These are phyloP conservation scores for Globisporangium nagaii DNA, from an alignment of 352 stramenopile genomes.

Conservation along the genomic window DNA sequence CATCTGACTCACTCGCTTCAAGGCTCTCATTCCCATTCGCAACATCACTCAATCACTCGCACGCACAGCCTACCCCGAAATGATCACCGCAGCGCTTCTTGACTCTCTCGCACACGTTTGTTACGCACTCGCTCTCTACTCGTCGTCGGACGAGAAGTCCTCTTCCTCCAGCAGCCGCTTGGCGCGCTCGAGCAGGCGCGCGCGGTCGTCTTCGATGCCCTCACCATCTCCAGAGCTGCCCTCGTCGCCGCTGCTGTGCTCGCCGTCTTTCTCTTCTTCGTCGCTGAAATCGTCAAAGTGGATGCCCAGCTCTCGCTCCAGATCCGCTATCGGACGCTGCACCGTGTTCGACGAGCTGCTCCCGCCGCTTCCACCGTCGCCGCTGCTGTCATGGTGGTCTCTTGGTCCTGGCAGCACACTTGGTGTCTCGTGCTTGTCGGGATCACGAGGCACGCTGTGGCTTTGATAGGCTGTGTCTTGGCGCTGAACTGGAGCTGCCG, in stretches of 20 bases:
- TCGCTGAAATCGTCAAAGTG: slow-evolving; percentile 58
- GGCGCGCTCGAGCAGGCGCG: slow-evolving; percentile 36
- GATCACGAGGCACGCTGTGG: neutral
- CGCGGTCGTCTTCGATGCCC: slow-evolving; percentile 46
- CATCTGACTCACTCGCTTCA: neutral
- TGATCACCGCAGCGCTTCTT: too few relatives aligned
- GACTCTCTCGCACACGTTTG: too few relatives aligned
- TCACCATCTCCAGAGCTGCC: slow-evolving; percentile 23
- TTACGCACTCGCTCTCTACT: neutral
- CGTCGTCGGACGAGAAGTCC: slow-evolving; percentile 32
- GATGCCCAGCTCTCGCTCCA: slow-evolving; percentile 64
- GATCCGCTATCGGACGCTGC: slow-evolving; percentile 64
- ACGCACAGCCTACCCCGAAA: too few relatives aligned
- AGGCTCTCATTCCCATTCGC: too few relatives aligned
- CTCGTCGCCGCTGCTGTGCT: slow-evolving; percentile 22
- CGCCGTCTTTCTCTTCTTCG: slow-evolving; percentile 48
- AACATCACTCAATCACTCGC: too few relatives aligned
- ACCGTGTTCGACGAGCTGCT: slow-evolving; percentile 23
- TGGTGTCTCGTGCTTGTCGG: neutral
- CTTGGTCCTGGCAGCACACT: neutral
- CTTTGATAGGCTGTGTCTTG: neutral
- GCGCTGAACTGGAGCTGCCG: neutral
- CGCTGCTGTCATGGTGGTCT: slow-evolving; percentile 9
- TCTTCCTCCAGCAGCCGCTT: slow-evolving; percentile 45
- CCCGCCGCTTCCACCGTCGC: slow-evolving; percentile 19